These are phyloP conservation scores for Lizonia empirigonia DNA, from an alignment of 2,329 filamentous ascomycete species.

Conservation along the genomic window DNA sequence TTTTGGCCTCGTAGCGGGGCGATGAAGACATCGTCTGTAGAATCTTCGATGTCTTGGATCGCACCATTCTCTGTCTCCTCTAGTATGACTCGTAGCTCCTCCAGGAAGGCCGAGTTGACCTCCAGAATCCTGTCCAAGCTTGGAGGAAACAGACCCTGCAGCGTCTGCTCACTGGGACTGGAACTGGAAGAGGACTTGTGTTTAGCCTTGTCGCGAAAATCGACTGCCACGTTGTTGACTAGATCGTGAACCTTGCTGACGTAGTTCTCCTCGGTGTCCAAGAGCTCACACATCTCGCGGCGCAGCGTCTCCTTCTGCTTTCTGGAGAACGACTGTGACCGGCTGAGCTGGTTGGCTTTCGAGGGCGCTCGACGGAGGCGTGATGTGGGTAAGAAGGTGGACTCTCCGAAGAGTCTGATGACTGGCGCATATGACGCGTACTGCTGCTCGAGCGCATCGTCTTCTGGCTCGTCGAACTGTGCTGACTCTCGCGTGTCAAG, in stretches of 20 bases:
- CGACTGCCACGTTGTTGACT: conserved; percentile 77
- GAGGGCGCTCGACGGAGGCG: conserved; percentile 85
- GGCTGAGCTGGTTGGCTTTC: conserved; percentile 78
- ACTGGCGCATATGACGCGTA: conserved; percentile 80
- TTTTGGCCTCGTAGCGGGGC: conserved; percentile 43
- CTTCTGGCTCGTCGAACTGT: conserved; percentile 64
- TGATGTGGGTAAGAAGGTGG: conserved; percentile 84
- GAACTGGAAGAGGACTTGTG: conserved; percentile 63
- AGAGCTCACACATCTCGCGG: conserved; percentile 85
- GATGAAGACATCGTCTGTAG: conserved; percentile 48
- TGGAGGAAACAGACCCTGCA: conserved; percentile 79
- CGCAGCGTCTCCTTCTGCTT: conserved; percentile 84
- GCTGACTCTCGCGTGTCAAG: conserved; percentile 58
- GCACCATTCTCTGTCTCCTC: conserved; percentile 84
- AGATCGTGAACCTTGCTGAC: conserved; percentile 85
- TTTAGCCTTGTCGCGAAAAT: conserved; percentile 75
- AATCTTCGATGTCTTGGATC: conserved; percentile 72
- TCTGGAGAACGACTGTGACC: conserved; percentile 76
- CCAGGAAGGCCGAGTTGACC: conserved; percentile 80
- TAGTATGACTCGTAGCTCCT: conserved; percentile 75
- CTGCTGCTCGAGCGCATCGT: conserved; percentile 69
- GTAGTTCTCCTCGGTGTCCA: conserved; percentile 94
- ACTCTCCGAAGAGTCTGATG: conserved; percentile 79
- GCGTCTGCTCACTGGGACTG: conserved; percentile 73
- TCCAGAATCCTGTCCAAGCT: conserved; percentile 81